Percentiles rank a stretch among this genome's conserved stretches.
Evolutionary conservation across 129 eudicot species (phyloP).

Genomic region (Saussurea involucrata): DNA sequence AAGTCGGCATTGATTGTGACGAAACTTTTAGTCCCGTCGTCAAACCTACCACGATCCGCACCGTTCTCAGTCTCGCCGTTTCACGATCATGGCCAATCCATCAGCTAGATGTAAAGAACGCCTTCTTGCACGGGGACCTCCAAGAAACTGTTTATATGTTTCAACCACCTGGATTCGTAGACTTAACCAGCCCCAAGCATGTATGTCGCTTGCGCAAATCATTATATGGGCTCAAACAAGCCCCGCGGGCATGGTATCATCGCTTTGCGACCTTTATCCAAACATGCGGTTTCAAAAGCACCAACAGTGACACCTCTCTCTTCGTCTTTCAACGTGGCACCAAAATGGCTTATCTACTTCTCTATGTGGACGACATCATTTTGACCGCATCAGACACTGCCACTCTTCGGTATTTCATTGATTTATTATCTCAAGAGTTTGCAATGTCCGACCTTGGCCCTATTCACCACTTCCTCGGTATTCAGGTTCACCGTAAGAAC

Average conservation of each 20-base stretch:
- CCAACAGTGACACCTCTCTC: neutral
- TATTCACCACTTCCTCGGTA: neutral
- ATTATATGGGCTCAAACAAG: neutral
- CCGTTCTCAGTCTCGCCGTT: neutral
- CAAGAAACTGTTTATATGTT: neutral
- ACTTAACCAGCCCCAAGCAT: neutral
- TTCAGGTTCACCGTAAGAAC: neutral
- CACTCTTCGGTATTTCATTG: neutral
- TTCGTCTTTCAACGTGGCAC: neutral
- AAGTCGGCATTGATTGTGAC: neutral
- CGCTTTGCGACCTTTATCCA: neutral
- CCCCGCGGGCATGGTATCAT: neutral
- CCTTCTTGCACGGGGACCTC: neutral
- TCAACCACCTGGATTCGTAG: neutral
- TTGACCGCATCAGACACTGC: neutral
- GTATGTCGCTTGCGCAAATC: neutral
- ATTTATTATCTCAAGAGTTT: neutral
- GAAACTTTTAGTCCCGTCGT: neutral
- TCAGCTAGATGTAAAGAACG: too few relatives aligned
- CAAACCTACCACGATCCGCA: neutral
- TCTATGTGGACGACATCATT: conserved; percentile 2
- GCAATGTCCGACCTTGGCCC: neutral
- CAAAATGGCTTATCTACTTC: neutral
- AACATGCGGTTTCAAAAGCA: neutral
- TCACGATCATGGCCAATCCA: neutral